Conservation (phyloP, 164 flowering plant species). For the Amborella trichopoda region DNA sequence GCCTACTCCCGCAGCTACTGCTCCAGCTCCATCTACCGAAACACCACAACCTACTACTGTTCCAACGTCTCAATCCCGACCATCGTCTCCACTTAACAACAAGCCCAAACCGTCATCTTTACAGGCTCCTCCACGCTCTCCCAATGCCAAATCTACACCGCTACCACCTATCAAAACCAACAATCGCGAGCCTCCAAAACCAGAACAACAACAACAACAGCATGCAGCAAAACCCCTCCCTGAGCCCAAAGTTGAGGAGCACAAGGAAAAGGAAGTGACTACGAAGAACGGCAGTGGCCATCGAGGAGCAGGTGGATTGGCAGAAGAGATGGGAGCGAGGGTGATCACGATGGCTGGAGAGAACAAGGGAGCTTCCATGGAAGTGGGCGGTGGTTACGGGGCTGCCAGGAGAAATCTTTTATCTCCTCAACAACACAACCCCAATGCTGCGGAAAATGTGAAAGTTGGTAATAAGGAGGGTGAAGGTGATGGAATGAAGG, state of each 20-base stretch:
- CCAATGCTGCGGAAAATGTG: slow-evolving; percentile 2
- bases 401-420: neutral
- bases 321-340: slow-evolving; percentile 1
- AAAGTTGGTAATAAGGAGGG: slow-evolving; percentile 12
- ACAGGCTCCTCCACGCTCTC: neutral
- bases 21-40: neutral
- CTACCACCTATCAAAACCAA: neutral
- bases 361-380: slow-evolving; percentile 83
- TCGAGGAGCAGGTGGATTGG: neutral
- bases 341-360: slow-evolving; percentile 68
- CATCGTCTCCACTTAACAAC: neutral
- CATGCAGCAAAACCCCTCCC: neutral
- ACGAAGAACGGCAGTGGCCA: slow-evolving; percentile 11
- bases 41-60: neutral
- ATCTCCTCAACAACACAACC: neutral
- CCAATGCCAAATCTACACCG: neutral
- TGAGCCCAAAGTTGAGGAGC: slow-evolving; percentile 24
- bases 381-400: slow-evolving; percentile 18
- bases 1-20: neutral
- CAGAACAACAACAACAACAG: neutral
- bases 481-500: slow-evolving; percentile 5
- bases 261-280: slow-evolving; percentile 35
- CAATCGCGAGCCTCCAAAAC: neutral
- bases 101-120: slow-evolving; percentile 18
- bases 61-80: slow-evolving; percentile 4